Evolutionary conservation across 2,329 filamentous ascomycete genomes (phyloP).

Genomic region (Phaeomoniella chlamydospora): DNA sequence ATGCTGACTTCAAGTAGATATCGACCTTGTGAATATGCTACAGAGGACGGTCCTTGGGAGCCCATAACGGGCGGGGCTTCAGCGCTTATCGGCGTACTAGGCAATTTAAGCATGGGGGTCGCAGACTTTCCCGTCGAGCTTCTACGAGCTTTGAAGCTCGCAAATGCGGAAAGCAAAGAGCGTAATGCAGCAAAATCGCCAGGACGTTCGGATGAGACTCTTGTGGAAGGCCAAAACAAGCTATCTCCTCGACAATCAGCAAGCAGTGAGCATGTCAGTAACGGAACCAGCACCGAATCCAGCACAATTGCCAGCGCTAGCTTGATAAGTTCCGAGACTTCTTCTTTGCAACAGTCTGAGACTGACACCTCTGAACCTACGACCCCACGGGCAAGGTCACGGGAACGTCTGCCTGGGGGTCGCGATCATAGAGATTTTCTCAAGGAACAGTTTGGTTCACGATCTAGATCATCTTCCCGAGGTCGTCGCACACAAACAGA

Average conservation of each 20-base stretch:
- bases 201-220: slow-evolving; percentile 3
- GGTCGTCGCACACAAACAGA: slow-evolving; percentile 4
- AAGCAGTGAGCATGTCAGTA: neutral
- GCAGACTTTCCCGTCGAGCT: slow-evolving; percentile 54
- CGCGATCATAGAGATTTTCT: too few species aligned
- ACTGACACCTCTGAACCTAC: neutral
- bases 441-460: neutral
- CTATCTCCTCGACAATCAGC: neutral
- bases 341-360: neutral
- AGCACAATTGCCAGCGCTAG: neutral
- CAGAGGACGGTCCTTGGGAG: slow-evolving; percentile 64
- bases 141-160: slow-evolving; percentile 22
- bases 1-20: slow-evolving; percentile 20
- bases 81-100: slow-evolving; percentile 70
- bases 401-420: neutral
- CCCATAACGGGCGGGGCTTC: slow-evolving; percentile 64
- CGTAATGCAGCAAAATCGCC: slow-evolving; percentile 7
- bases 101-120: slow-evolving; percentile 66
- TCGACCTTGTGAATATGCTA: slow-evolving; percentile 54
- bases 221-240: neutral
- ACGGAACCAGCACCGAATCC: neutral
- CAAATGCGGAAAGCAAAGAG: slow-evolving; percentile 9
- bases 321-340: neutral
- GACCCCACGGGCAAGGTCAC: neutral
- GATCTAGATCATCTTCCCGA: slow-evolving; percentile 12